Evolutionary conservation across 78 protist genomes (phyloP), one percentile per base, ranked within the genome.

Genomic region (Dictyostelium intermedium): DNA sequence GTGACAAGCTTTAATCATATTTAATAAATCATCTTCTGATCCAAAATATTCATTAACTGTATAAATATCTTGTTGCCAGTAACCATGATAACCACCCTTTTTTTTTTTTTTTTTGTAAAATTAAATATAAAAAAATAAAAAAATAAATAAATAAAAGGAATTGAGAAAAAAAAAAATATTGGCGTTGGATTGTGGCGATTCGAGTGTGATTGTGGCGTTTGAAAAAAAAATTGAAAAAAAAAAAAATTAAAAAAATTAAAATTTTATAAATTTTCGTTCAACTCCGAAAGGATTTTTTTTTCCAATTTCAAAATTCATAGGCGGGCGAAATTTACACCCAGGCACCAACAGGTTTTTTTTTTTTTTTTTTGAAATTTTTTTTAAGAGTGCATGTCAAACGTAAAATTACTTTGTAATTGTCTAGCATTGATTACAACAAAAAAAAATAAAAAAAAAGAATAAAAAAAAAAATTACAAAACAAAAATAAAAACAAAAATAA

Each of bases 51-150:
- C 32, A 77, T 97, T 98, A 30, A 97, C 20, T 5, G 83, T 39
- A 77, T 74, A 85, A 6, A 96, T 43, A 84, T 97, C 89, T 30
- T 69, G 61, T 77, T 83, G 93, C 97, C 97, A 95, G 56, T 95
- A 95, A 30, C 97, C 97, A 82, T 98, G 99, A 84, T 96, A 98
- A 2, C 98, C 98, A 6, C 96, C 98, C 93, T 87, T 30, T 16
- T 32, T 32, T 25, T 45, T 45, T 45, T 45, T 45, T 45, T 45
- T 45, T 45, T 45, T 50, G 10, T 16, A 56, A 13, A 56, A 3
- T 4, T 16, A 53, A 18, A 53, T 47, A 47, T 0, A 18, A 20
- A 56, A 50, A 50, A 50, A 16, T 13, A 50, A 50, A 11, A 8
- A 47, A 47, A 47, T 10, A 11, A 47, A 8, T 11, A 82, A 72